A percentile compares a stretch with the other conserved stretches of the same genome.
Conservation (phyloP, 2,329 filamentous ascomycete species). For the Aureobasidium leucospermi region DNA sequence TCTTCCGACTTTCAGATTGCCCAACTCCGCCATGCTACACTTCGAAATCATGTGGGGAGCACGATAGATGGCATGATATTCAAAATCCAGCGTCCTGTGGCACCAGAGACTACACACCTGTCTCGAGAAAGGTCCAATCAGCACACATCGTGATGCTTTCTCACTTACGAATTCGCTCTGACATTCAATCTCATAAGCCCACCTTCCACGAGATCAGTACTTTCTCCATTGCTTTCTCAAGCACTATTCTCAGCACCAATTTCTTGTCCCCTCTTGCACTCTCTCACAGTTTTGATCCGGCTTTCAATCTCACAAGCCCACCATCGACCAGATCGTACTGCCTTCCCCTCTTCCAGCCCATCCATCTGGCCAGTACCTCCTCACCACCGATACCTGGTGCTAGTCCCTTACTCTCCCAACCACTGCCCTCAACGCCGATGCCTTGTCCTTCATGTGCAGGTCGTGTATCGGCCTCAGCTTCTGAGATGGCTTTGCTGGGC, state of each 20-base stretch:
- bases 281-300: neutral
- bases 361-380: conserved; percentile 61
- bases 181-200: conserved; percentile 41
- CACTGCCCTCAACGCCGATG: conserved; percentile 55
- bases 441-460: conserved; percentile 53
- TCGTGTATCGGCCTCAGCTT: conserved; percentile 35
- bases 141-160: no score
- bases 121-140: no score
- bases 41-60: no score
- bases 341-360: conserved; percentile 65
- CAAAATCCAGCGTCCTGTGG: no score
- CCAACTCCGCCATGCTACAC: no score
- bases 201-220: conserved; percentile 58
- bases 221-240: conserved; percentile 58
- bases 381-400: conserved; percentile 65
- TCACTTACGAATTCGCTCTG: neutral
- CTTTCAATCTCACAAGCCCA: conserved; percentile 42
- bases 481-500: conserved; percentile 57
- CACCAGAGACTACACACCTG: no score
- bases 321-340: conserved; percentile 63
- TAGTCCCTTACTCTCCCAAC: conserved; percentile 57
- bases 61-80: no score
- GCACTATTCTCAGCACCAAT: conserved; percentile 58
- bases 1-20: no score
- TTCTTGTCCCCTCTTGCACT: conserved; percentile 48